Evolutionary conservation across 1,139 yeast species (phyloP).

Genomic region (Diutina siamensis): DNA sequence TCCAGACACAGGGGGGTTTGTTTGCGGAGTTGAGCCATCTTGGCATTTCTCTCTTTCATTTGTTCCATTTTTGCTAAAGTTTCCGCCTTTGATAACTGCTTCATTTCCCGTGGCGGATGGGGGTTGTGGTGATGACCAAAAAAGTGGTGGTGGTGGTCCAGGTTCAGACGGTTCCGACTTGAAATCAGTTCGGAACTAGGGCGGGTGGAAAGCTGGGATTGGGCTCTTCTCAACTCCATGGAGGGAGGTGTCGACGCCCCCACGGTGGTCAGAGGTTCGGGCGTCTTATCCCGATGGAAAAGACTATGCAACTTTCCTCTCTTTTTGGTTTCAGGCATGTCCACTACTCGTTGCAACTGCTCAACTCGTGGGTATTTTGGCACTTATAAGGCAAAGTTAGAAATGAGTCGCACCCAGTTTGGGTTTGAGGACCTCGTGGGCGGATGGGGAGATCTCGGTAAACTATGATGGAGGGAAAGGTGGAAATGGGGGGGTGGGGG

Average conservation of each 20-base stretch:
- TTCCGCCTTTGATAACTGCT: conserved; percentile 25
- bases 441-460: too few species aligned
- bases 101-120: conserved; percentile 6
- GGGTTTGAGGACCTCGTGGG: too few species aligned
- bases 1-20: conserved; percentile 21
- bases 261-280: neutral
- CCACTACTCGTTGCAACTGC: neutral
- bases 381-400: too few species aligned
- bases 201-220: conserved; percentile 7
- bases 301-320: neutral
- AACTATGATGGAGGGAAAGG: too few species aligned
- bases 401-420: too few species aligned
- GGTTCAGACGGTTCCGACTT: conserved; percentile 7
- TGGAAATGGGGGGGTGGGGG: too few species aligned
- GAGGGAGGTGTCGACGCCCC: conserved; percentile 6
- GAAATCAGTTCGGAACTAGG: neutral
- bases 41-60: conserved; percentile 23
- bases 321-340: conserved; percentile 1
- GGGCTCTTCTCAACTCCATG: conserved; percentile 9
- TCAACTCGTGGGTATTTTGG: neutral
- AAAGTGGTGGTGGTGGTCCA: conserved; percentile 1
- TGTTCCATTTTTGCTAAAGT: conserved; percentile 28
- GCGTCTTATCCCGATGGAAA: conserved; percentile 12
- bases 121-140: neutral
- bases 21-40: conserved; percentile 14